Conservation (phyloP, 148 eudicot genomes). For the Tetragonia tetragonoides region DNA sequence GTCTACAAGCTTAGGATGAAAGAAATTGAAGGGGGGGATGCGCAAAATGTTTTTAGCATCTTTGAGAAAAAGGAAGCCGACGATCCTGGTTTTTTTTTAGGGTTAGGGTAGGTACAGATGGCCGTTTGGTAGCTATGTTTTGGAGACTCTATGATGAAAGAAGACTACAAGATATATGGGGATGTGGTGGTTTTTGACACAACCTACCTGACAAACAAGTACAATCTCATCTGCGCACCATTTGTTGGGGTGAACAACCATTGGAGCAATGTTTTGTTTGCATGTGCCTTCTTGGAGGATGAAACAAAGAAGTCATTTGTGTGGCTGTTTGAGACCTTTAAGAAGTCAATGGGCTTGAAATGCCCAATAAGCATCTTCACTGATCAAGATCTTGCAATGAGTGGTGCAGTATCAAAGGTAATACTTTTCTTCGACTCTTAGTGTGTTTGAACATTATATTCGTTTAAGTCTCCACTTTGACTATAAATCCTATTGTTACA, state of each 20-base stretch:
- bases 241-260: background rate
- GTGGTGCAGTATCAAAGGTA: background rate
- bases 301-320: background rate
- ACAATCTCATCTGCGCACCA: background rate
- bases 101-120: background rate
- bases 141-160: conserved; percentile 5
- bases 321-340: background rate
- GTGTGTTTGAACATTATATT: too few species aligned
- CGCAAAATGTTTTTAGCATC: background rate
- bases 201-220: background rate
- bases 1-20: background rate
- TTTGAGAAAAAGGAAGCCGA: background rate
- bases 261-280: background rate
- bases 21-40: background rate
- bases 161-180: background rate
- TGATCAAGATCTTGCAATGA: background rate
- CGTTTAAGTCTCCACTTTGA: too few species aligned
- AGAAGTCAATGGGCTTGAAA: background rate
- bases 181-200: background rate
- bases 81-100: background rate
- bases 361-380: background rate
- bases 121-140: background rate
- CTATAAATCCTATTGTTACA: too few species aligned
- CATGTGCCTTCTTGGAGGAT: background rate
- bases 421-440: background rate